Evolutionary conservation across 225 moss, liverwort and hornwort species (phyloP).

Genomic region (Straminergon stramineum): DNA sequence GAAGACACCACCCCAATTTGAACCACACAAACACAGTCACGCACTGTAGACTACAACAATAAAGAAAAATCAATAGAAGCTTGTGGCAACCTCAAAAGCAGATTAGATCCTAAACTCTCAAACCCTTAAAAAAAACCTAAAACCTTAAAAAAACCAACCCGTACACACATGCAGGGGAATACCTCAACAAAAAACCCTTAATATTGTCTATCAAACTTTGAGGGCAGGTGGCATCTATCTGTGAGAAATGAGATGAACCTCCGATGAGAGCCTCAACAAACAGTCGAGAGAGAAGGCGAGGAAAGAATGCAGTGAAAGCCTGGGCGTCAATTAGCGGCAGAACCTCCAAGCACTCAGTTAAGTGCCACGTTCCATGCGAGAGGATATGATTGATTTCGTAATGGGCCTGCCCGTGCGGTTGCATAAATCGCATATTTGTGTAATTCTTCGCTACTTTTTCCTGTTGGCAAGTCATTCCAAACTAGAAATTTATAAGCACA

Average conservation of each 20-base stretch:
- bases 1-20: neutral
- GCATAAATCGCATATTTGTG: constrained; percentile 78
- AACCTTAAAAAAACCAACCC: neutral
- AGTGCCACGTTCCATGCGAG: constrained; percentile 72
- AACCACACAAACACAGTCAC: neutral
- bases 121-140: neutral
- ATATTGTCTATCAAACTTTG: neutral
- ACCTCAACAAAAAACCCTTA: neutral
- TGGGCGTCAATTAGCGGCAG: constrained; percentile 49
- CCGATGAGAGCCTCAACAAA: constrained; percentile 75
- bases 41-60: neutral
- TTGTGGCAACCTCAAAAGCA: neutral
- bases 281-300: constrained; percentile 57
- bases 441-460: constrained; percentile 74
- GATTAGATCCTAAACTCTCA: neutral
- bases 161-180: neutral
- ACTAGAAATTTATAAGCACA: neutral
- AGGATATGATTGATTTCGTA: constrained; percentile 75
- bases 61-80: neutral
- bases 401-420: constrained; percentile 80
- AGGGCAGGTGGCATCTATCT: neutral
- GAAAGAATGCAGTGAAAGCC: constrained; percentile 50
- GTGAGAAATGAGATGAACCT: constrained; percentile 25
- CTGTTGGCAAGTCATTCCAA: constrained; percentile 21
- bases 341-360: constrained; percentile 71